Conservation (phyloP, 805 yeast species). For the Ogataea salicorniae region DNA sequence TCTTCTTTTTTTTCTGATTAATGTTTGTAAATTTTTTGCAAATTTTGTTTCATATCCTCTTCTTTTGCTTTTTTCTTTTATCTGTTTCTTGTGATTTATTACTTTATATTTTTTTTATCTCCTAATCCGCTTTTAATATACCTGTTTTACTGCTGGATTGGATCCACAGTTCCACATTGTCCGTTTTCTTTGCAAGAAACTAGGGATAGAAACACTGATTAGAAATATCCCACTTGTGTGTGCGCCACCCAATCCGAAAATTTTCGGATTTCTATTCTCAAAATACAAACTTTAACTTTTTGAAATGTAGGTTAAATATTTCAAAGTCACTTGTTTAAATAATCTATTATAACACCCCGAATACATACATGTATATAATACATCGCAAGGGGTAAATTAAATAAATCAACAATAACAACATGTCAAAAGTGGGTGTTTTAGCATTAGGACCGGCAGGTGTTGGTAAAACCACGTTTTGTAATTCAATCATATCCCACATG, state of each 20-base stretch:
- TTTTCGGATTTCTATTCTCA: not conserved
- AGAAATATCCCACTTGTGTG: too few relatives aligned
- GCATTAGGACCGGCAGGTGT: conserved; percentile 98
- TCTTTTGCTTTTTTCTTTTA: not conserved
- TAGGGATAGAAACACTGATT: too few relatives aligned
- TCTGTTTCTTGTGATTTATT: not conserved
- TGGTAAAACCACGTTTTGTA: conserved; percentile 92
- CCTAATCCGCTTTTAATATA: too few relatives aligned
- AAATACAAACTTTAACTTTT: too few relatives aligned
- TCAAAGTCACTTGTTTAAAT: too few relatives aligned
- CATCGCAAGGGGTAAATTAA: not conserved
- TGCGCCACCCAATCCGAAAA: not conserved
- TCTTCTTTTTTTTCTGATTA: too few relatives aligned
- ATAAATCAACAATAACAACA: conserved; percentile 22
- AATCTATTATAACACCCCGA: not conserved
- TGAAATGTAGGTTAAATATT: too few relatives aligned
- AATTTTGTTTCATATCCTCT: not conserved
- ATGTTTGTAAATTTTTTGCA: too few relatives aligned
- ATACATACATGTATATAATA: not conserved
- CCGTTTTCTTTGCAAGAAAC: too few relatives aligned
- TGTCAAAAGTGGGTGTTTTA: conserved; percentile 93
- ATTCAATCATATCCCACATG: conserved; percentile 79
- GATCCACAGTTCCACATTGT: too few relatives aligned
- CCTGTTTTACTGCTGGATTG: too few relatives aligned
- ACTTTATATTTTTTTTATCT: too few relatives aligned